A percentile compares a stretch with the other conserved stretches of the same genome.
Conservation (phyloP, 768 basidiomycete species). For the Sutorius australiensis region DNA sequence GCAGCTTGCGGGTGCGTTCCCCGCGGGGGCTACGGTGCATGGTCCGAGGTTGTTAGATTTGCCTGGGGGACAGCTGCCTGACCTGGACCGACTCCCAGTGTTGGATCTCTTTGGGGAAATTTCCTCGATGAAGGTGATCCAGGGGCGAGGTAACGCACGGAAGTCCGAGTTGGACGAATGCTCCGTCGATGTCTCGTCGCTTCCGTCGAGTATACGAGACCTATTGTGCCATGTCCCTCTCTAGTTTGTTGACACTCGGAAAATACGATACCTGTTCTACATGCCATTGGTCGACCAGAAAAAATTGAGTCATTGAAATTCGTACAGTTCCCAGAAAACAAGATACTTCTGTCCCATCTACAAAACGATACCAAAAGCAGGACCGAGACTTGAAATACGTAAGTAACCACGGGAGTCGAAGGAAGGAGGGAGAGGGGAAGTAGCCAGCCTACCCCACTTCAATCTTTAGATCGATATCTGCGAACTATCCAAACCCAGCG, state of each 20-base stretch:
- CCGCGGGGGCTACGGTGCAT: slow-evolving; percentile 1
- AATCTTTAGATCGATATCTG: slow-evolving; percentile 59
- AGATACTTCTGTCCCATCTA: slow-evolving; percentile 21
- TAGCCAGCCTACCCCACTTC: slow-evolving; percentile 12
- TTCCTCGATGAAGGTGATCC: slow-evolving; percentile 33
- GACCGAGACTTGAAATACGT: slow-evolving; percentile 3
- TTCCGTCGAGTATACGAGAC: slow-evolving; percentile 24
- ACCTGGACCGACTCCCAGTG: slow-evolving; percentile 55
- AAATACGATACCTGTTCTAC: neutral
- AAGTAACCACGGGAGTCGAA: neutral
- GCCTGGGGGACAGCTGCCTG: slow-evolving; percentile 51
- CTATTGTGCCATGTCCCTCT: slow-evolving; percentile 16
- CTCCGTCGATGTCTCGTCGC: slow-evolving; percentile 5
- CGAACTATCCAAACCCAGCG: slow-evolving; percentile 68
- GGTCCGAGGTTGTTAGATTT: slow-evolving; percentile 50
- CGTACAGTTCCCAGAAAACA: slow-evolving; percentile 16
- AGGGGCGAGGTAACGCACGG: slow-evolving; percentile 33
- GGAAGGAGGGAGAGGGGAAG: neutral
- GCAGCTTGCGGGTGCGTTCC: slow-evolving; percentile 30
- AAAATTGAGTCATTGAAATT: slow-evolving; percentile 12
- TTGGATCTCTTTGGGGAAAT: slow-evolving; percentile 63
- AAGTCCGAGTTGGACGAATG: slow-evolving; percentile 37
- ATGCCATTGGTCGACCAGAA: neutral
- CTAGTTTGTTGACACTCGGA: slow-evolving; percentile 3
- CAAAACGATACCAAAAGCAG: slow-evolving; percentile 5